A percentile compares a stretch with the other conserved stretches of the same genome.
These are phyloP conservation scores for Cadophora gregata DNA, from an alignment of 2,329 filamentous ascomycete species.

Conservation along the genomic window DNA sequence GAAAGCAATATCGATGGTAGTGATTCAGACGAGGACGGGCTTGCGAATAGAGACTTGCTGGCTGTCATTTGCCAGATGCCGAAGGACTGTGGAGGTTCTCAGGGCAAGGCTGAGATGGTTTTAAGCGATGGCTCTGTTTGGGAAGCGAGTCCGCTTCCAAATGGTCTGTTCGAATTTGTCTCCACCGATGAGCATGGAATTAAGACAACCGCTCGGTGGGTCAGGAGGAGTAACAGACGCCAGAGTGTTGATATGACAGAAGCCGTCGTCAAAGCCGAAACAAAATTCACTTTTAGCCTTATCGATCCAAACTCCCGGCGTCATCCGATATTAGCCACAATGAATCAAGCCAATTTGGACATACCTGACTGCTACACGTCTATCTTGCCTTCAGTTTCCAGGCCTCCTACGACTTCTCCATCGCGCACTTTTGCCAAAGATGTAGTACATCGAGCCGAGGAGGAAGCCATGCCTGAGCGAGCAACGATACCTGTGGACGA, in stretches of 20 bases:
- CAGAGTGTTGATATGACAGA: constrained; percentile 37
- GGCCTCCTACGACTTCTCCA: constrained; percentile 48
- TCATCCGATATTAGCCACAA: constrained; percentile 75
- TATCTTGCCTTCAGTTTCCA: constrained; percentile 56
- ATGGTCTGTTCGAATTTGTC: constrained; percentile 70
- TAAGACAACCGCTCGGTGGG: constrained; percentile 71
- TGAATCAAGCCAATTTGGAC: constrained; percentile 68
- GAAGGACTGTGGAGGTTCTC: constrained; percentile 55
- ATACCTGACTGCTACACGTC: constrained; percentile 72
- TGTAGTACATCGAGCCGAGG: constrained; percentile 19
- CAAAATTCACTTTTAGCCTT: constrained; percentile 77
- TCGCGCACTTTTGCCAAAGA: constrained; percentile 26
- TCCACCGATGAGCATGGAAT: constrained; percentile 58
- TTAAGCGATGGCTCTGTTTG: constrained; percentile 68
- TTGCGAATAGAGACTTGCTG: constrained; percentile 61
- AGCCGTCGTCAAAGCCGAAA: constrained; percentile 47
- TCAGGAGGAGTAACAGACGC: constrained; percentile 55
- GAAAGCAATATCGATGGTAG: constrained; percentile 62
- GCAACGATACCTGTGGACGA: constrained; percentile 50
- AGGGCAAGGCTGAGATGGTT: constrained; percentile 62
- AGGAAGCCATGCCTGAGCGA: constrained; percentile 41
- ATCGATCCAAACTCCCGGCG: constrained; percentile 71
- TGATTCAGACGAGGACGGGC: constrained; percentile 57
- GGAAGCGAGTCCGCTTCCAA: constrained; percentile 57
- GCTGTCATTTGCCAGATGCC: constrained; percentile 71